phyloP scores from a whole-genome alignment of 1,284 basidiomycete species.

The Trichosporon sp. region DNA sequence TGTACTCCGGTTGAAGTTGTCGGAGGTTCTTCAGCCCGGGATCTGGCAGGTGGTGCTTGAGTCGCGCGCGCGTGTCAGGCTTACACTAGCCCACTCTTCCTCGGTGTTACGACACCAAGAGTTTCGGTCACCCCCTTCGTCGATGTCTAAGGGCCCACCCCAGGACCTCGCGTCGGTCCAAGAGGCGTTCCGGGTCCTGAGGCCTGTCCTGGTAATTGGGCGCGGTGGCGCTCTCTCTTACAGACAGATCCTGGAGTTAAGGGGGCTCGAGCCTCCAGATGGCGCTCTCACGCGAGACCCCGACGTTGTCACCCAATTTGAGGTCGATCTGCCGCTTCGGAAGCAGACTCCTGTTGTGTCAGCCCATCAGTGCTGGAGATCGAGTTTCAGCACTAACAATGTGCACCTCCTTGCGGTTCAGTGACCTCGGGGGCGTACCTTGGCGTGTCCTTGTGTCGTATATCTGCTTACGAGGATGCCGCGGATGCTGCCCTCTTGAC shows the following conservation, averaged over 20 bases:
- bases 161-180: neutral
- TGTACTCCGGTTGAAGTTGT: too few relatives aligned
- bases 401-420: too few relatives aligned
- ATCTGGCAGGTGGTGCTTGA: too few relatives aligned
- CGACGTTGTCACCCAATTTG: neutral
- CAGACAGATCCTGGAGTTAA: neutral
- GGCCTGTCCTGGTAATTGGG: neutral
- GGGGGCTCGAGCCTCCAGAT: neutral
- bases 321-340: neutral
- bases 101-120: neutral
- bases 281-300: neutral
- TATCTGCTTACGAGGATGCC: neutral
- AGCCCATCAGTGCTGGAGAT: neutral
- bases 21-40: too few relatives aligned
- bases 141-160: neutral
- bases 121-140: neutral
- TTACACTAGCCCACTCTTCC: neutral
- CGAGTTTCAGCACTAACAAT: too few relatives aligned
- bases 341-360: neutral
- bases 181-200: neutral
- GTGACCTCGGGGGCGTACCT: too few relatives aligned
- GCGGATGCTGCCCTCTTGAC: too few relatives aligned
- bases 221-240: neutral
- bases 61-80: too few relatives aligned
- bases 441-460: neutral